phyloP scores from a whole-genome alignment of 192 early-diverging fungal species.

The Umbelopsis sp. region DNA sequence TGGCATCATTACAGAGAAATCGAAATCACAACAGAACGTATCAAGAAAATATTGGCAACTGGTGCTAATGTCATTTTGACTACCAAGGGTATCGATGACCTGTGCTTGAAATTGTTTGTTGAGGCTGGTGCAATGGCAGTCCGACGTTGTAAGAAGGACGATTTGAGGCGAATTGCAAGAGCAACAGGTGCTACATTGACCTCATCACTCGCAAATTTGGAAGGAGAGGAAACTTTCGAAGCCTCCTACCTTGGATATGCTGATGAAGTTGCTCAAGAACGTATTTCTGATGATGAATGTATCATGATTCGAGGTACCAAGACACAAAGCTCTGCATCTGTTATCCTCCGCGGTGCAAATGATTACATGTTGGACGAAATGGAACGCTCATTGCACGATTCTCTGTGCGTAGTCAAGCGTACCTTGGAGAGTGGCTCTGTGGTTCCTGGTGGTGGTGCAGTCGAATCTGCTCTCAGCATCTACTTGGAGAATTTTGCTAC shows the following conservation, averaged over 20 bases:
- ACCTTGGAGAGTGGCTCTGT: slow-evolving; percentile 94
- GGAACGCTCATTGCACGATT: slow-evolving; percentile 97
- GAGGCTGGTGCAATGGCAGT: slow-evolving; percentile 98
- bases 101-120: slow-evolving; percentile 97
- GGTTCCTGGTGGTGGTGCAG: slow-evolving; percentile 97
- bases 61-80: slow-evolving; percentile 98
- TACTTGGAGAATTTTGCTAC: slow-evolving; percentile 99
- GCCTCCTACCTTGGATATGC: slow-evolving; percentile 85
- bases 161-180: slow-evolving; percentile 95
- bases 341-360: slow-evolving; percentile 98
- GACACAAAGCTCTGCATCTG: slow-evolving; percentile 81
- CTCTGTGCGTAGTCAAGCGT: slow-evolving; percentile 93
- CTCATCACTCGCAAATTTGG: slow-evolving; percentile 94
- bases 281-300: slow-evolving; percentile 97
- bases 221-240: slow-evolving; percentile 98
- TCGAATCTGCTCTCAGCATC: slow-evolving; percentile 93
- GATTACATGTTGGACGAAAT: slow-evolving; percentile 99
- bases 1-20: slow-evolving; percentile 68
- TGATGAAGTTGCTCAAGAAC: slow-evolving; percentile 96
- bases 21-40: slow-evolving; percentile 94
- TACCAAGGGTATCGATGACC: slow-evolving; percentile 98
- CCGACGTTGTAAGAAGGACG: slow-evolving; percentile 94
- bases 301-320: slow-evolving; percentile 95
- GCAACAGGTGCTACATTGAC: slow-evolving; percentile 95
- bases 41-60: slow-evolving; percentile 91